Evolutionary conservation across 352 stramenopile species (phyloP).

Genomic region (Globisporangium iwayamae): DNA sequence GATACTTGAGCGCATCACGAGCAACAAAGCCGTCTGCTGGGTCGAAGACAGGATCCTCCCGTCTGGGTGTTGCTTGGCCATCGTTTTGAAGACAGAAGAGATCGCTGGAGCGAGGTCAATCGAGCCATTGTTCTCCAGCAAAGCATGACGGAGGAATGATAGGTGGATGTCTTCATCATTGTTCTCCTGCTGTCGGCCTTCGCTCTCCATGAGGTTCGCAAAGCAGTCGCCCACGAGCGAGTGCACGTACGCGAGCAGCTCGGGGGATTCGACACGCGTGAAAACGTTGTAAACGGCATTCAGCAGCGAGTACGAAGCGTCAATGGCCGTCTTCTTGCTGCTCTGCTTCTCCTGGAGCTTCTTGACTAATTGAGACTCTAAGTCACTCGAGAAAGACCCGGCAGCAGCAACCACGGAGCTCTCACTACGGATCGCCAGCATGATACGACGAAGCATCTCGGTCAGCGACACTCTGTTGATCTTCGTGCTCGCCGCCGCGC

Average conservation of each 20-base stretch:
- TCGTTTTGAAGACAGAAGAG: conserved; percentile 22
- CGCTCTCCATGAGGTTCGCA: conserved; percentile 7
- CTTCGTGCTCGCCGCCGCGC: conserved; percentile 9
- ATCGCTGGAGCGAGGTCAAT: conserved; percentile 4
- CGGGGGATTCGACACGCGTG: conserved; percentile 17
- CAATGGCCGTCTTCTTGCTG: neutral
- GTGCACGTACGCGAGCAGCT: conserved; percentile 8
- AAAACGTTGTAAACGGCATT: conserved; percentile 15
- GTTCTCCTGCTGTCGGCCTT: neutral
- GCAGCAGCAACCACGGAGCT: neutral
- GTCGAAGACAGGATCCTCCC: conserved; percentile 23
- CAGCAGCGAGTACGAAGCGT: conserved; percentile 9
- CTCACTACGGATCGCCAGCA: conserved; percentile 13
- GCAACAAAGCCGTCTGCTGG: conserved; percentile 34
- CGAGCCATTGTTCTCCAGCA: conserved; percentile 2
- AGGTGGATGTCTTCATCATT: neutral
- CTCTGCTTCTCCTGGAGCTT: neutral
- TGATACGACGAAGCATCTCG: conserved; percentile 15
- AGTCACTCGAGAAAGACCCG: conserved; percentile 4
- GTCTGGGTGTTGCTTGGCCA: conserved; percentile 20
- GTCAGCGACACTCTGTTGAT: conserved; percentile 4
- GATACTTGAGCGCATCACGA: conserved; percentile 26
- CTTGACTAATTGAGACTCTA: conserved; percentile 7
- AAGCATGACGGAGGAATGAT: conserved; percentile 20
- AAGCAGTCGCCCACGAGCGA: conserved; percentile 13